Evolutionary conservation across 257 asterid species (phyloP), one percentile per base, ranked within the genome.

Genomic region (Lycium barbarum): DNA sequence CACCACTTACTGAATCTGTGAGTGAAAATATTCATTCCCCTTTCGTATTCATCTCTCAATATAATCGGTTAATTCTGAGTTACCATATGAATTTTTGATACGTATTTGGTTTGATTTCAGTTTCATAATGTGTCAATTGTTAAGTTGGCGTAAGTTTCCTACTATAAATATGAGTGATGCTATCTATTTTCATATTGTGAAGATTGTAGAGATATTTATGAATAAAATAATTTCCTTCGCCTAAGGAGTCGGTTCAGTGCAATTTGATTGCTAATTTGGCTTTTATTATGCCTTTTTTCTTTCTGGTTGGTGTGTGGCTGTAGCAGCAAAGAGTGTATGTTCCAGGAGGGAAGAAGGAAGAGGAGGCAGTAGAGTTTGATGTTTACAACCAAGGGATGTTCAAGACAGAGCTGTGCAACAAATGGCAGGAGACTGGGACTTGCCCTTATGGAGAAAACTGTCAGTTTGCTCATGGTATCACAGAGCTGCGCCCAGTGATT

Each of bases 381-480:
- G 98, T 91, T 78, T 93, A 87, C 93, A 89, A 93, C 87, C 97
- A 94, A 84, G 98, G 97, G 38, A 94, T 90, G 93, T 36, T 87
- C 62, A 94, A 94, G 84, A 94, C 97, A 1, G 98, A 94, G 93
- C 90, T 94, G 36, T 94, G 98, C 90, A 93, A 94, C 94, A 94
- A 93, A 85, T 94, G 96, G 98, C 93, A 94, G 89, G 95, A 93
- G 88, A 91, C 95, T 2, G 95, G 97, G 5, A 87, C 87, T 22
- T 94, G 98, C 49, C 97, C 98, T 0, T 93, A 93, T 35, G 93
- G 90, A 3, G 93, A 93, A 58, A 90, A 91, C 83, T 94, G 98
- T 87, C 97, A 90, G 86, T 94, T 93, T 62, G 97, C 98, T 5
- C 98, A 94, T 83, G 98, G 96, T 35, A 91, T 94, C 80, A 88